These are phyloP conservation scores for Boletus rubropictus DNA, from an alignment of 768 basidiomycete species.

Conservation along the genomic window DNA sequence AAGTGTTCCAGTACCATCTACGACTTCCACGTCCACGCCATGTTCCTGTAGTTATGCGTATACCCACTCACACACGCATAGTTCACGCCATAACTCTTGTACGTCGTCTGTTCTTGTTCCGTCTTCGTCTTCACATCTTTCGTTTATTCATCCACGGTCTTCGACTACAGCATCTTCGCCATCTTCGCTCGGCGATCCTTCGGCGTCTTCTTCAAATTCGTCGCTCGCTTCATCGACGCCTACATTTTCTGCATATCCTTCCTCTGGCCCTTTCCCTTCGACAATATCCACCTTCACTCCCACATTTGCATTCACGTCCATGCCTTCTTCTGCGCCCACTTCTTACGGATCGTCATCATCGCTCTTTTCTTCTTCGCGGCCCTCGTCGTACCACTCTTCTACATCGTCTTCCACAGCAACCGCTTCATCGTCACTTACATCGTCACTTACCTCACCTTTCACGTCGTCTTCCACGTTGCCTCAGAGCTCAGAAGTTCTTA, in stretches of 20 bases:
- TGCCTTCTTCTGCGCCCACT: not conserved
- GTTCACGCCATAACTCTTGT: not conserved
- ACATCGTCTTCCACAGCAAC: not conserved
- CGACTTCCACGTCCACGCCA: not conserved
- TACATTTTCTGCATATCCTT: not conserved
- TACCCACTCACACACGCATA: not conserved
- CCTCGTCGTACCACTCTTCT: not conserved
- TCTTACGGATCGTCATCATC: not conserved
- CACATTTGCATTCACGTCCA: not conserved
- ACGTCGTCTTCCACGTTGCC: not conserved
- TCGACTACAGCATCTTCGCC: not conserved
- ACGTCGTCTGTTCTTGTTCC: not conserved
- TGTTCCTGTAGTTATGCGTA: constrained; percentile 1
- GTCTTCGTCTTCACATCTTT: not conserved
- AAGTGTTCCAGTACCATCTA: not conserved
- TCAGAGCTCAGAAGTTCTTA: not conserved
- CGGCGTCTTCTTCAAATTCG: not conserved
- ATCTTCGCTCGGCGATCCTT: not conserved
- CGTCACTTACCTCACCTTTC: not conserved
- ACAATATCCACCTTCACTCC: not conserved
- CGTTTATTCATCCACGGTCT: not conserved
- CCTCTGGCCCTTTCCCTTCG: not conserved
- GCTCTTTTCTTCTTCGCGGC: not conserved
- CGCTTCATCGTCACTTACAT: not conserved
- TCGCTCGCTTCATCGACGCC: not conserved